These are phyloP conservation scores for Puya raimondii DNA, from an alignment of 176 grass and related monocot genomes.

Conservation along the genomic window DNA sequence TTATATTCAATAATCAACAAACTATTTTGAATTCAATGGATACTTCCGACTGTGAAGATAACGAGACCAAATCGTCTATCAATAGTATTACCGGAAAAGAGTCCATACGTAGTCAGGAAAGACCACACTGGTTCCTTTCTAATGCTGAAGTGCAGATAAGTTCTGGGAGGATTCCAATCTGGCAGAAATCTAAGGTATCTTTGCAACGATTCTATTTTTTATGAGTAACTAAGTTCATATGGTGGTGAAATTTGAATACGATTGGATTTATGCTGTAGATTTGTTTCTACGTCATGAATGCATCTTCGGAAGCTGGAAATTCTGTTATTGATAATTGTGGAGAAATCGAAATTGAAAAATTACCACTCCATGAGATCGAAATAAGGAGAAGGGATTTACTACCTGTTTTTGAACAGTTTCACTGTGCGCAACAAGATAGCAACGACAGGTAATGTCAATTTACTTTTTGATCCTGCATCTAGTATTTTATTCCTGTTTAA, in stretches of 20 bases:
- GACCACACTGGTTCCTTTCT: slow-evolving; percentile 77
- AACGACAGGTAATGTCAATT: slow-evolving; percentile 50
- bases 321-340: slow-evolving; percentile 33
- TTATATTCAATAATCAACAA: slow-evolving; percentile 44
- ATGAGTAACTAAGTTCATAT: not conserved
- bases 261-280: slow-evolving; percentile 49
- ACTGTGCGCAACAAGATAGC: slow-evolving; percentile 46
- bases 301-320: slow-evolving; percentile 25
- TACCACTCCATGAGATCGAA: slow-evolving; percentile 69
- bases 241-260: slow-evolving; percentile 6
- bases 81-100: slow-evolving; percentile 50
- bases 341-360: slow-evolving; percentile 89
- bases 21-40: slow-evolving; percentile 39
- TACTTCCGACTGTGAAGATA: slow-evolving; percentile 59
- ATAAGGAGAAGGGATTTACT: slow-evolving; percentile 72
- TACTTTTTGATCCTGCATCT: slow-evolving; percentile 7
- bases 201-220: slow-evolving; percentile 15
- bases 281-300: slow-evolving; percentile 78
- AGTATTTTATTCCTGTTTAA: not conserved
- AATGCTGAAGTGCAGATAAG: slow-evolving; percentile 94
- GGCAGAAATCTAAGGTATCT: slow-evolving; percentile 96
- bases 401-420: slow-evolving; percentile 92
- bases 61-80: slow-evolving; percentile 34
- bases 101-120: slow-evolving; percentile 41
- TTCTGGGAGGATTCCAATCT: slow-evolving; percentile 76